Base-by-base conservation (phyloP, 495 filamentous ascomycete species). In the Penicillium diatomitis region DNA sequence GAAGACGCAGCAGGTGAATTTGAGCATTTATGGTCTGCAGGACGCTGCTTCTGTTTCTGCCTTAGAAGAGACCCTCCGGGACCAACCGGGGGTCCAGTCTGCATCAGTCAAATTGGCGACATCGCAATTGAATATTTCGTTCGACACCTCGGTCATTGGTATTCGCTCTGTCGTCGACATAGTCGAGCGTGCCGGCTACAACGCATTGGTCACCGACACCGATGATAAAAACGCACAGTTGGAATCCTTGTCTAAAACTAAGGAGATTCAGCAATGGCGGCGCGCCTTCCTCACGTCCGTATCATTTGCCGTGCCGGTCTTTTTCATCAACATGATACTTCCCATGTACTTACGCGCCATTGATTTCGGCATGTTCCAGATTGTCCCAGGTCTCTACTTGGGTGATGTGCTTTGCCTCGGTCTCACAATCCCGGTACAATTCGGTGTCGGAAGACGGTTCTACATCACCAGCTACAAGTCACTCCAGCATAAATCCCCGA, bases 181-280 rank as follows among this genome's bases (percentile, higher is more conserved):
- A 7, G 81, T 95, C 42, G 92, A 99, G 66, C 75, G 72, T 20
- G 66, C 77, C 6, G 87, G 88, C 4, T 87, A 87, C 64, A 96
- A 96, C 60, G 92, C 91, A 6, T 71, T 99, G 5, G 73, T 96
- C 28, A 83, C 91, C 2, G 90, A 97, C 54, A 82, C 83, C 38
- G 88, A 97, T 50, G 94, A 99, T 61, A 97, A 90, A 58, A 95
- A 95, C 64, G 91, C 94, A 4, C 92, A 99, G 62, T 77, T 99
- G 2, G 87, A 99, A 62, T 96, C 91, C 1, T 73, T 99, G 3
- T 83, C 94, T 7, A 99, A 99, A 64, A 96, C 91, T 0, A 90
- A 86, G 49, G 92, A 99, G 60, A 95, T 97, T 50, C 86, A 84
- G 44, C 88, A 95, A 63, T 99, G 92, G 92, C 82, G 75, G 52